Percentiles rank a stretch among this genome's conserved stretches.
Conservation (phyloP, 73 alveolate species). For the Paramecium pentaurelia region DNA sequence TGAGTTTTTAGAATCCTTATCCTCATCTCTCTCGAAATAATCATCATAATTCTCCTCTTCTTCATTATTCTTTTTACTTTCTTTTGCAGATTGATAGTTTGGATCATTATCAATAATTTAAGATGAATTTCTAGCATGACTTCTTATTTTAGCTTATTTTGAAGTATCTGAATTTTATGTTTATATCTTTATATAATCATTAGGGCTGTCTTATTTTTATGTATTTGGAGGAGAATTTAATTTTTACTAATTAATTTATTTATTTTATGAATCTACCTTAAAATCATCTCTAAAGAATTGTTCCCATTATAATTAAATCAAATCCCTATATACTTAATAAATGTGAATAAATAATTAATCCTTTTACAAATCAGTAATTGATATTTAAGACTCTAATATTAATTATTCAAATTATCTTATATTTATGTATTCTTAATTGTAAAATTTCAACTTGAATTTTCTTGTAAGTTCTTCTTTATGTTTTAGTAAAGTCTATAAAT, state of each 20-base stretch:
- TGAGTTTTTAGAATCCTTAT: neutral
- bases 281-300: neutral
- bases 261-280: neutral
- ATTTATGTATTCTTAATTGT: neutral
- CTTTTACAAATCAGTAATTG: neutral
- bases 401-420: neutral
- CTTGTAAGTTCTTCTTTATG: neutral
- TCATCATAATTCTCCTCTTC: neutral
- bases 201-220: neutral
- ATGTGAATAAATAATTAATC: neutral
- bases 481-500: neutral
- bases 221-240: neutral
- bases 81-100: neutral
- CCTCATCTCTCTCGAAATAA: neutral
- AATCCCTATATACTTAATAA: neutral
- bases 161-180: neutral
- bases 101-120: neutral
- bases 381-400: neutral
- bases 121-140: neutral
- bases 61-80: neutral
- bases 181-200: neutral
- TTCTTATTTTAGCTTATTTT: neutral
- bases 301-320: neutral
- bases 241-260: neutral
- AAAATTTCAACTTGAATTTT: neutral